Evolutionary conservation across 225 moss, liverwort and hornwort species (phyloP).

Genomic region (Anthoceros angustus): DNA sequence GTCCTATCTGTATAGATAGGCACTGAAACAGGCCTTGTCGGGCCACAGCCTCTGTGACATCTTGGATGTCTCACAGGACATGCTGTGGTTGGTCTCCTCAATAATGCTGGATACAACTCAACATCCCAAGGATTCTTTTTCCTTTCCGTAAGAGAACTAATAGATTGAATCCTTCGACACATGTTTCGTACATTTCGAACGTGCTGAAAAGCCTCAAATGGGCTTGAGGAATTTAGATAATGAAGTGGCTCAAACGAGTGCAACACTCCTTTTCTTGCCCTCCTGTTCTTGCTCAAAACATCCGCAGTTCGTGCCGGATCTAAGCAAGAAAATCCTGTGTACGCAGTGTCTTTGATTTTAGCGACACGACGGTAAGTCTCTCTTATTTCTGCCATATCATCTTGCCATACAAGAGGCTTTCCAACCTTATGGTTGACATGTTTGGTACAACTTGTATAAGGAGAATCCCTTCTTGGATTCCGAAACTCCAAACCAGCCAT

Average conservation of each 20-base stretch:
- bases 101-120: conserved; percentile 33
- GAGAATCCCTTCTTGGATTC: conserved; percentile 4
- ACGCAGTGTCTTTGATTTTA: conserved; percentile 35
- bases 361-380: conserved; percentile 57
- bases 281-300: conserved; percentile 53
- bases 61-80: neutral
- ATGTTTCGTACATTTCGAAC: conserved; percentile 72
- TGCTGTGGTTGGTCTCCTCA: conserved; percentile 31
- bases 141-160: conserved; percentile 30
- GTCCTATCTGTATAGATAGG: neutral
- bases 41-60: neutral
- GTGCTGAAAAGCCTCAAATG: conserved; percentile 63
- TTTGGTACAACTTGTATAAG: neutral
- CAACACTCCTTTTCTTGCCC: conserved; percentile 37
- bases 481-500: neutral
- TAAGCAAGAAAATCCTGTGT: conserved; percentile 69
- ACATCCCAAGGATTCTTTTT: conserved; percentile 55
- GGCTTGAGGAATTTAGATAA: conserved; percentile 61
- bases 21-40: neutral
- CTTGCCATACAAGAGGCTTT: conserved; percentile 62
- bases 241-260: conserved; percentile 41
- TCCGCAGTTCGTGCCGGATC: conserved; percentile 43
- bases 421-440: conserved; percentile 12
- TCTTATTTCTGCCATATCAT: conserved; percentile 74
- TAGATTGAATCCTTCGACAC: conserved; percentile 63